Conservation (phyloP, 805 yeast genomes). For the Candida pseudoglaebosa region DNA sequence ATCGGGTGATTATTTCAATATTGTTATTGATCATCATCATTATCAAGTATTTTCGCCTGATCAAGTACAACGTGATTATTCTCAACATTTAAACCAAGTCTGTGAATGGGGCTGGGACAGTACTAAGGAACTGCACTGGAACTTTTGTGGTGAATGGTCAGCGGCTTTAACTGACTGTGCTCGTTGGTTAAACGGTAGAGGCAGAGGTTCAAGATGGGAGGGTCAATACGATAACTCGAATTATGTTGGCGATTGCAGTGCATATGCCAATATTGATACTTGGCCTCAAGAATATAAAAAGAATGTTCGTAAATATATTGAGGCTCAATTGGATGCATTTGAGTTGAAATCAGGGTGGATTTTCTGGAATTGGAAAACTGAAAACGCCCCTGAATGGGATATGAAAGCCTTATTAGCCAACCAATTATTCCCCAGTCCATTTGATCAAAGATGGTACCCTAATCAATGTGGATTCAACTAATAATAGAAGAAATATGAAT, state of each 20-base stretch:
- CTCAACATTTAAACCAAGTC: conserved; percentile 51
- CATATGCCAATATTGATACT: conserved; percentile 22
- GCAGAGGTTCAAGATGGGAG: conserved; percentile 77
- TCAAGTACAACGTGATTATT: conserved; percentile 56
- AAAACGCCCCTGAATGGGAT: conserved; percentile 82
- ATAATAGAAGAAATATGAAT: too few relatives aligned
- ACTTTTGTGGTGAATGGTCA: conserved; percentile 82
- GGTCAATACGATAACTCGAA: conserved; percentile 46
- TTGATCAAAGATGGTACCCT: conserved; percentile 62
- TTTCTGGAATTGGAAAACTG: conserved; percentile 93
- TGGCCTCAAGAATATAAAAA: conserved; percentile 60
- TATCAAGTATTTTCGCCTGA: conserved; percentile 76
- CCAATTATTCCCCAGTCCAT: conserved; percentile 78
- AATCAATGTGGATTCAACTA: conserved; percentile 51
- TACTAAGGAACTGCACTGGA: conserved; percentile 62
- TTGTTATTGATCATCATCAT: conserved; percentile 83
- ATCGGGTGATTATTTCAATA: conserved; percentile 48
- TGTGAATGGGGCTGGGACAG: conserved; percentile 27
- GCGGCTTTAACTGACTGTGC: conserved; percentile 93
- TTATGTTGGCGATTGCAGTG: conserved; percentile 59
- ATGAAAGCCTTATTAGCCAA: conserved; percentile 52
- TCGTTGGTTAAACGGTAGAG: conserved; percentile 83
- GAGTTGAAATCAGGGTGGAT: conserved; percentile 82
- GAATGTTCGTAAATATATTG: conserved; percentile 66
- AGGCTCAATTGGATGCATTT: conserved; percentile 85